phyloP scores from a whole-genome alignment of 305 asterid genomes.

The Plantago lanceolata region DNA sequence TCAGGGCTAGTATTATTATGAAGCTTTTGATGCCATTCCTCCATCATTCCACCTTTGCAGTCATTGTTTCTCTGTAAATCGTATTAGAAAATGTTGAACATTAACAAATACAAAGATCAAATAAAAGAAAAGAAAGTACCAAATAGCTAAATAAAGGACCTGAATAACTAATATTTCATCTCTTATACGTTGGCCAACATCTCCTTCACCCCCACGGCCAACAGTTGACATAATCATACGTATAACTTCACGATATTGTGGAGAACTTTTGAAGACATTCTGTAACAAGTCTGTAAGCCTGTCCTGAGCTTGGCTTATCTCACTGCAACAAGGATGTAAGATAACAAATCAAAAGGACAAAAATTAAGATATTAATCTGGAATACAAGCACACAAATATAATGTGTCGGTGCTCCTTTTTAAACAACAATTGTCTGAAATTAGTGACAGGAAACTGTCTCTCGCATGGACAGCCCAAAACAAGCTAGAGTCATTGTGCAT shows the following conservation, averaged over 20 bases:
- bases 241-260: slow-evolving; percentile 70
- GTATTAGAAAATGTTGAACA: slow-evolving; percentile 20
- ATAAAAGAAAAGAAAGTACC: slow-evolving; percentile 6
- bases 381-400: slow-evolving; percentile 7
- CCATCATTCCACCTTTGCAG: slow-evolving; percentile 98
- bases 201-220: slow-evolving; percentile 99
- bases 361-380: slow-evolving; percentile 1
- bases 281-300: slow-evolving; percentile 89
- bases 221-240: slow-evolving; percentile 96
- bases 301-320: slow-evolving; percentile 97
- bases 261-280: slow-evolving; percentile 50
- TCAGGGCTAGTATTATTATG: slow-evolving; percentile 99
- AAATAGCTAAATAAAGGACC: slow-evolving; percentile 39
- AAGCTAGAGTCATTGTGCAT: slow-evolving; percentile 12
- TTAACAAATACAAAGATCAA: slow-evolving; percentile 13
- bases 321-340: slow-evolving; percentile 44
- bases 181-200: slow-evolving; percentile 97
- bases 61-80: slow-evolving; percentile 73
- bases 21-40: slow-evolving; percentile 98
- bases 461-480: too few species aligned
- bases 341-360: slow-evolving; percentile 14
- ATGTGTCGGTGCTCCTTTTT: not conserved
- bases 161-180: slow-evolving; percentile 96
- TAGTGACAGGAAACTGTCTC: slow-evolving; percentile 1
- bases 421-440: not conserved